Evolutionary conservation across 192 early-diverging fungal species (phyloP).

Genomic region (Backusella macrospora): DNA sequence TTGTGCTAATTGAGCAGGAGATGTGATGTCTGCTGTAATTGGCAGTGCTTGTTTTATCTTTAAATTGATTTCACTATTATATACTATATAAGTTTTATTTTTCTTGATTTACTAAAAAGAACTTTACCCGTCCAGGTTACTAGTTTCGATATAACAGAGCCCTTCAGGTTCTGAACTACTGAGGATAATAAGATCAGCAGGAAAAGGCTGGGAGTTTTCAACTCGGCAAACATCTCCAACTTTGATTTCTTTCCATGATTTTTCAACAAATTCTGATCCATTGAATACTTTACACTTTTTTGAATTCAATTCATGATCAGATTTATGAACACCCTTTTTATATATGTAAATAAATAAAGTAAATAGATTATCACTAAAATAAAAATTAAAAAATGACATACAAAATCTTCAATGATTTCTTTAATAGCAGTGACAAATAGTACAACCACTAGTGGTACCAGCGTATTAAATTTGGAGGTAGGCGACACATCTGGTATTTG

Average conservation of each 20-base stretch:
- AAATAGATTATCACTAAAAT: background rate
- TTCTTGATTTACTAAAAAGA: slow-evolving; percentile 13
- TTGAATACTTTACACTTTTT: slow-evolving; percentile 62
- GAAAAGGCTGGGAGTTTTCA: slow-evolving; percentile 85
- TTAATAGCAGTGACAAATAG: slow-evolving; percentile 85
- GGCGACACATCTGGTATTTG: slow-evolving; percentile 96
- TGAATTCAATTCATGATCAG: slow-evolving; percentile 77
- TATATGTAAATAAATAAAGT: slow-evolving; percentile 30
- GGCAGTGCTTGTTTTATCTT: slow-evolving; percentile 91
- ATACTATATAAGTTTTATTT: background rate
- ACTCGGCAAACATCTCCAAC: slow-evolving; percentile 93
- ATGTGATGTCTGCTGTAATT: slow-evolving; percentile 74
- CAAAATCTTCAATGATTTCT: slow-evolving; percentile 86
- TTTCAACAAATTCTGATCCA: slow-evolving; percentile 70
- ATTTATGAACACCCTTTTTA: slow-evolving; percentile 71
- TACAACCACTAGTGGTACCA: slow-evolving; percentile 78
- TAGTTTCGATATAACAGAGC: slow-evolving; percentile 95
- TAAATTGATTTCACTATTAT: slow-evolving; percentile 84
- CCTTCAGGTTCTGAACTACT: slow-evolving; percentile 92
- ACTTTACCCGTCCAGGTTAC: slow-evolving; percentile 80
- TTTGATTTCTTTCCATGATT: slow-evolving; percentile 77
- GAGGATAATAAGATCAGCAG: slow-evolving; percentile 88
- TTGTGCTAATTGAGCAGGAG: slow-evolving; percentile 62
- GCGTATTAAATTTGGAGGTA: slow-evolving; percentile 84
- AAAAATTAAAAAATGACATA: slow-evolving; percentile 16